These are phyloP conservation scores for Mortierella sp. DNA, from an alignment of 371 early-diverging fungal genomes.

Conservation along the genomic window DNA sequence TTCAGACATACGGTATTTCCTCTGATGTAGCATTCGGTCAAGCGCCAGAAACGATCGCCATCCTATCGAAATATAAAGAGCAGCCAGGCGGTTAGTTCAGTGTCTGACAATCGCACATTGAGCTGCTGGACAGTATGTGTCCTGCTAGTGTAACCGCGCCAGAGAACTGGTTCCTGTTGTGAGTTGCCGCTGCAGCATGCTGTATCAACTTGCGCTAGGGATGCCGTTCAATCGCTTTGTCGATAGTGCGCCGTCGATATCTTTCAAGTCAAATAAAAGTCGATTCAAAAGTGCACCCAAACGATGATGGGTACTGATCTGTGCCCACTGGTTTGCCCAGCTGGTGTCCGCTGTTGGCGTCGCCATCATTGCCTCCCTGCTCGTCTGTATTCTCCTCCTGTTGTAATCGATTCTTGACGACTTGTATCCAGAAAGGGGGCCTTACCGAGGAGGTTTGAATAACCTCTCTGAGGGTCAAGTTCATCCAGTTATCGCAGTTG, in stretches of 20 bases:
- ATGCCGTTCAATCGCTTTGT: neutral
- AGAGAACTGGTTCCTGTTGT: no score
- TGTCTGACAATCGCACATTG: neutral
- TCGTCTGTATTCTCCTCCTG: neutral
- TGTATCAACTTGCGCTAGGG: neutral
- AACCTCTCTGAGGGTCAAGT: slow-evolving; percentile 95
- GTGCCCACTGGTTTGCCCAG: neutral
- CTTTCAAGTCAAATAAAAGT: neutral
- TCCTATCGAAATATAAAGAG: slow-evolving; percentile 66
- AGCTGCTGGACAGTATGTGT: no score
- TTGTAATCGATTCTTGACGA: neutral
- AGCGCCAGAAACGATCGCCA: slow-evolving; percentile 93
- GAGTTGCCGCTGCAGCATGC: neutral
- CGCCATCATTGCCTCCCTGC: neutral
- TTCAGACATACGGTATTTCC: slow-evolving; percentile 77
- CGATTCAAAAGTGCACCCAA: neutral
- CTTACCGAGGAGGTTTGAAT: slow-evolving; percentile 91
- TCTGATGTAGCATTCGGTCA: slow-evolving; percentile 93
- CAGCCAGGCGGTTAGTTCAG: neutral
- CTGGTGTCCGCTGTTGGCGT: neutral
- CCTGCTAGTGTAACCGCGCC: neutral
- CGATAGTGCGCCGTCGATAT: neutral
- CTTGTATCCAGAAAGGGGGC: neutral
- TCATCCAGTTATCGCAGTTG: slow-evolving; percentile 98
- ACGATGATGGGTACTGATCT: neutral